phyloP scores from a whole-genome alignment of 345 rosid genomes.

The Dipteronia dyeriana region DNA sequence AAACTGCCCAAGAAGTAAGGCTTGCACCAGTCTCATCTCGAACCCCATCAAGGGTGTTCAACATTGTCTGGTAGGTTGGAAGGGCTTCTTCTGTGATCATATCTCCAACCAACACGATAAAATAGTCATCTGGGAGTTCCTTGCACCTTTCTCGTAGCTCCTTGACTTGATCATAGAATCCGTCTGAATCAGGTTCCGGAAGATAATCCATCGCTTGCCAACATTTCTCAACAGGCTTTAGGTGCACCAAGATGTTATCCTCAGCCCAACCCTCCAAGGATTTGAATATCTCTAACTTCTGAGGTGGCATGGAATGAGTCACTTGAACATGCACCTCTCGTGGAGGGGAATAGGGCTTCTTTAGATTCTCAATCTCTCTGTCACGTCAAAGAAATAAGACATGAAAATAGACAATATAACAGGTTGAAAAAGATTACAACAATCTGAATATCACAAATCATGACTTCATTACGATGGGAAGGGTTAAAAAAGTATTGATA shows the following conservation, averaged over 20 bases:
- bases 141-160: conserved; percentile 61
- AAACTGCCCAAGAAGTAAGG: conserved; percentile 64
- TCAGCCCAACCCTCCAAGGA: conserved; percentile 73
- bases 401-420: neutral
- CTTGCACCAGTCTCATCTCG: conserved; percentile 75
- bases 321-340: conserved; percentile 72
- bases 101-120: conserved; percentile 70
- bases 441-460: neutral
- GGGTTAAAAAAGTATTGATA: too few species aligned
- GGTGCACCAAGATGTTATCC: conserved; percentile 49
- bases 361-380: conserved; percentile 60
- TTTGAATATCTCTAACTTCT: conserved; percentile 51
- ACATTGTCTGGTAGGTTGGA: conserved; percentile 78
- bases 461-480: neutral
- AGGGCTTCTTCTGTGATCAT: conserved; percentile 80
- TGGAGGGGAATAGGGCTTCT: conserved; percentile 56
- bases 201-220: conserved; percentile 73
- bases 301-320: conserved; percentile 64
- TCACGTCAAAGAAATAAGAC: conserved; percentile 14
- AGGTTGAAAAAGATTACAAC: neutral
- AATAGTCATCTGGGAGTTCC: conserved; percentile 66
- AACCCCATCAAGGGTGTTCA: conserved; percentile 72
- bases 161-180: conserved; percentile 62
- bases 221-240: conserved; percentile 67
- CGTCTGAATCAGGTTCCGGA: conserved; percentile 51